Evolutionary conservation across 2,329 filamentous ascomycete species (phyloP).

Genomic region (Mycosphaerelloides madeirae): DNA sequence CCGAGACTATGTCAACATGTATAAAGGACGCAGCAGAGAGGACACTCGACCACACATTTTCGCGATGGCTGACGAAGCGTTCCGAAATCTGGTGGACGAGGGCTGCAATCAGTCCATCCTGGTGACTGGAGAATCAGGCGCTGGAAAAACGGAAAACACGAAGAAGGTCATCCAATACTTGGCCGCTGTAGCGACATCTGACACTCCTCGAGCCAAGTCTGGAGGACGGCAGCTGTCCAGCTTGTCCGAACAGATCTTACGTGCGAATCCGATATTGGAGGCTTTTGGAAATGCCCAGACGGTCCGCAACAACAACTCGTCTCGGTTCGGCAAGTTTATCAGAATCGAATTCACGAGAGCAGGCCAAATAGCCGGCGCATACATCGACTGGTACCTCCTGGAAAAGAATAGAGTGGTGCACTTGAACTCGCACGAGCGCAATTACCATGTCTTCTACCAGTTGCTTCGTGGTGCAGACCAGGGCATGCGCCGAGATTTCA

Average conservation of each 20-base stretch:
- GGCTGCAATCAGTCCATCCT: constrained; percentile 95
- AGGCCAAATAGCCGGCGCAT: constrained; percentile 89
- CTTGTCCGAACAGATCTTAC: constrained; percentile 90
- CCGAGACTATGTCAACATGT: constrained; percentile 97
- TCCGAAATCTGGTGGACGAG: constrained; percentile 91
- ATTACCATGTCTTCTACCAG: constrained; percentile 98
- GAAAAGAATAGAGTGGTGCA: constrained; percentile 97
- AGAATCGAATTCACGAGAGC: constrained; percentile 86
- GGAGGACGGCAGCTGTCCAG: constrained; percentile 69
- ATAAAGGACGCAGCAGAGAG: constrained; percentile 83
- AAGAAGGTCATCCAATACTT: constrained; percentile 99
- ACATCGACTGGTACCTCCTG: constrained; percentile 96
- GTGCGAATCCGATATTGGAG: constrained; percentile 95
- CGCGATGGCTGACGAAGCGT: constrained; percentile 94
- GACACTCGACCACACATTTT: constrained; percentile 97
- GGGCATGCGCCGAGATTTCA: constrained; percentile 68
- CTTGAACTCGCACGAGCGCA: constrained; percentile 81
- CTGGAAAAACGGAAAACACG: constrained; percentile 97
- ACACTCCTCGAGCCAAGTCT: constrained; percentile 59
- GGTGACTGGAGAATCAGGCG: constrained; percentile 95
- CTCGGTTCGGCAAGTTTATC: constrained; percentile 97
- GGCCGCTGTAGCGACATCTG: constrained; percentile 83
- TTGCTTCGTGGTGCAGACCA: constrained; percentile 77
- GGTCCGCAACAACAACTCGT: constrained; percentile 96
- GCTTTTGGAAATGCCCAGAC: constrained; percentile 98